Base-by-base conservation (phyloP, 2,329 filamentous ascomycete genomes). In the Neofusicoccum ribis region DNA sequence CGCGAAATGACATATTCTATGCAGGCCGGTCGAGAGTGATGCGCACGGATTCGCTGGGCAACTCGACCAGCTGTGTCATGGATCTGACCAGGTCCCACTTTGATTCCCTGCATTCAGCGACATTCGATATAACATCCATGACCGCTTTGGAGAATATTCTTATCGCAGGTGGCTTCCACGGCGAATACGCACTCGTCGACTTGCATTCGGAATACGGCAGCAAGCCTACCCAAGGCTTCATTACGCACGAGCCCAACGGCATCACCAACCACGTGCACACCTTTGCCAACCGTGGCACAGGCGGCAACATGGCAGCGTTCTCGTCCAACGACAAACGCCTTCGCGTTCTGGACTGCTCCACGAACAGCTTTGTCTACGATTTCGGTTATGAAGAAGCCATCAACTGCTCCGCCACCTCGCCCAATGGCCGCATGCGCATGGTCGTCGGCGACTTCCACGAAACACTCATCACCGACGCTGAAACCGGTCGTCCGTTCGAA, bases 361-460 rank as follows among this genome's bases (percentile, higher is more conserved):
- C 86, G 3, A 85, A 90, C 67, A 84, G 80, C 27, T 86, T 91
- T 67, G 78, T 86, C 5, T 80, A 83, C 43, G 78, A 84, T 37
- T 81, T 83, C 67, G 78, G 75, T 51, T 92, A 89, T 73, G 76
- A 82, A 0, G 84, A 85, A 69, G 82, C 90, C 2, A 82, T 92
- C 67, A 94, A 94, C 76, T 92, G 89, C 78, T 86, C 89, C 0
- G 88, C 89, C 1, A 82, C 90, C 1, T 91, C 89, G 0, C 88
- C 91, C 0, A 88, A 93, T 72, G 83, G 86, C 63, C 86, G 90
- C 3, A 80, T 93, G 69, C 88, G 91, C 56, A 86, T 88, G 15
- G 83, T 93, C 68, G 91, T 92, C 0, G 91, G 91, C 52, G 91
- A 94, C 71, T 81, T 83, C 66, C 79, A 82, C 65, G 83, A 89